These are phyloP conservation scores for Aspergillus tubingensis DNA, from an alignment of 2,329 filamentous ascomycete species.

Conservation along the genomic window DNA sequence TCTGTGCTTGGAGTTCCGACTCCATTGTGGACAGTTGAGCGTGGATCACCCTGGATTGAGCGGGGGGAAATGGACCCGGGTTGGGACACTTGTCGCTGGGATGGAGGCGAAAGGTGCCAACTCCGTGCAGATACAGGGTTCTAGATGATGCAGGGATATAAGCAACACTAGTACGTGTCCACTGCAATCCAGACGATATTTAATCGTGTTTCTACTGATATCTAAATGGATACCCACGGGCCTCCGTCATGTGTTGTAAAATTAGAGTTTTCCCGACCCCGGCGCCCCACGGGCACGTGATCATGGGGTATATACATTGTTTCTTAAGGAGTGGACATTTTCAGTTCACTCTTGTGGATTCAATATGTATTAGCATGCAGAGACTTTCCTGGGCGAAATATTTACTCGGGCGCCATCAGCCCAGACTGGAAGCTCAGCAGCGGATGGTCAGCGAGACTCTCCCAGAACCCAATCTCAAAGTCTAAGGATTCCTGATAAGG, in stretches of 20 bases:
- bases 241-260: not conserved
- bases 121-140: not conserved
- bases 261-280: not conserved
- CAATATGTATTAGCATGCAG: no score
- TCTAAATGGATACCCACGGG: not conserved
- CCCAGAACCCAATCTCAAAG: not conserved
- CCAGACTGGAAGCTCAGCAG: no score
- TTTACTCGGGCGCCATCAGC: no score
- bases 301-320: no score
- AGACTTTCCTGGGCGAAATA: no score
- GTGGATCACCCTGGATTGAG: no score
- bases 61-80: no score
- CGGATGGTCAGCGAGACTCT: not conserved
- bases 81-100: not conserved
- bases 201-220: not conserved
- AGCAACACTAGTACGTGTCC: not conserved
- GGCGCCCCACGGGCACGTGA: no score
- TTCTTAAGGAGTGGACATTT: no score
- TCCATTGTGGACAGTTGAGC: conserved; percentile 62
- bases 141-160: not conserved
- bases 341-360: no score
- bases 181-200: not conserved
- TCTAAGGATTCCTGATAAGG: not conserved
- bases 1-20: conserved; percentile 77
- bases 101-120: not conserved